Evolutionary conservation across 2,329 filamentous ascomycete genomes (phyloP), one percentile per base, ranked within the genome.

Genomic region (Keithomyces neogunnii): DNA sequence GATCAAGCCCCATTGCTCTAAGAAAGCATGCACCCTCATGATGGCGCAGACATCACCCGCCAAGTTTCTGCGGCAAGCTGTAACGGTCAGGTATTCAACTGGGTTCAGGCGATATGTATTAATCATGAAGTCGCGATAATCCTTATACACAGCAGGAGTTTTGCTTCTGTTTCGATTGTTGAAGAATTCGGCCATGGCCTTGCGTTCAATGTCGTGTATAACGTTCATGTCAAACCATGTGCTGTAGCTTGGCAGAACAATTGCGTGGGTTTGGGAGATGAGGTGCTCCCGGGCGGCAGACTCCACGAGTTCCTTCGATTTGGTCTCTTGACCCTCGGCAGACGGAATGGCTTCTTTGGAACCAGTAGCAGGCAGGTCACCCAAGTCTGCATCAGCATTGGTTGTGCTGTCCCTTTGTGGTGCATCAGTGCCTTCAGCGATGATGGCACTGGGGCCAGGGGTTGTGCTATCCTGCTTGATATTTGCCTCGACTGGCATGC

Each of bases 51-150:
- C 93, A 69, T 99, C 93, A 57, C 93, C 93, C 28, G 93, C 93
- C 63, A 99, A 72, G 67, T 99, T 99, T 59, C 93, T 82, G 57
- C 93, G 81, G 67, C 93, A 99, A 48, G 93, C 93, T 9, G 93
- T 99, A 50, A 99, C 92, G 4, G 93, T 99, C 51, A 99, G 78
- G 64, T 99, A 99, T 69, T 99, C 93, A 50, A 90, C 81, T 4
- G 93, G 93, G 66, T 97, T 99, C 51, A 99, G 75, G 38, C 93
- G 86, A 71, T 99, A 99, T 11, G 93, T 97, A 73, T 99, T 99
- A 73, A 99, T 90, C 93, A 99, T 99, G 66, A 99, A 99, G 66
- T 99, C 93, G 60, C 93, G 86, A 70, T 99, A 99, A 66, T 99
- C 93, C 71, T 97, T 97, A 76, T 99, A 99, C 28, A 97, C 89